Evolutionary conservation across 495 filamentous ascomycete genomes (phyloP), one percentile per base, ranked within the genome.

Genomic region (Aspergillus coremiiformis): DNA sequence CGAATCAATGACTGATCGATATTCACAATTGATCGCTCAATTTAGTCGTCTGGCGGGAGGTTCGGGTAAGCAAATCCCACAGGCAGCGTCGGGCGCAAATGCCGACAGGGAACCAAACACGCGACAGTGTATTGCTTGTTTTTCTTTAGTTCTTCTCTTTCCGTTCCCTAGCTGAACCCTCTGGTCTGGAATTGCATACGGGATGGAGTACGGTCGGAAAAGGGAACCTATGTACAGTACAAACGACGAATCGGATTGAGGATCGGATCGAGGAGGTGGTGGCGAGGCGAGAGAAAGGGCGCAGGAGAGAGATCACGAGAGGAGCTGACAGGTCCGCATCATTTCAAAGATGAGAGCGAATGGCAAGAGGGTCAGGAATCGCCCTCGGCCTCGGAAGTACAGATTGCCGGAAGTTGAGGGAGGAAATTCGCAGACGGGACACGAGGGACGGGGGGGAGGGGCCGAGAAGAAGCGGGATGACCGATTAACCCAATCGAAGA

Each of bases 261-360:
- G 24, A 8, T 27, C 4, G 8, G 4, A 8, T 4, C 24, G 42
- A 60, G 45, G 30, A 9, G 22, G 45, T 17, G 32, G 7, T 4
- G 41, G 42, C 22, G 39, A 44, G 19, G 15, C 12, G 49, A 50
- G 49, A 45, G 55, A 44, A 57, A 37, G 49, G 46, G 44, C 22
- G 43, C 51, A 49, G 52, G 47, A 51, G 62, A 58, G 58, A 52
- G 51, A 51, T 66, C 60, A 71, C 58, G 64, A 59, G 56, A 54
- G 51, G 56, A 56, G 52, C 52, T 56, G 59, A 61, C 59, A 47
- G 53, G 55, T 56, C 66, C 61, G 62, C 68, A 73, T 70, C 64
- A 66, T 73, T 68, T 66, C 64, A 39, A 22, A 45, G 37, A 45
- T 24, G 24, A 21, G 49, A 44, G 24, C 42, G 19, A 32, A 46